Percentiles rank a stretch among this genome's conserved stretches.
phyloP scores from a whole-genome alignment of 148 eudicot genomes.

The Rhododendron molle region DNA sequence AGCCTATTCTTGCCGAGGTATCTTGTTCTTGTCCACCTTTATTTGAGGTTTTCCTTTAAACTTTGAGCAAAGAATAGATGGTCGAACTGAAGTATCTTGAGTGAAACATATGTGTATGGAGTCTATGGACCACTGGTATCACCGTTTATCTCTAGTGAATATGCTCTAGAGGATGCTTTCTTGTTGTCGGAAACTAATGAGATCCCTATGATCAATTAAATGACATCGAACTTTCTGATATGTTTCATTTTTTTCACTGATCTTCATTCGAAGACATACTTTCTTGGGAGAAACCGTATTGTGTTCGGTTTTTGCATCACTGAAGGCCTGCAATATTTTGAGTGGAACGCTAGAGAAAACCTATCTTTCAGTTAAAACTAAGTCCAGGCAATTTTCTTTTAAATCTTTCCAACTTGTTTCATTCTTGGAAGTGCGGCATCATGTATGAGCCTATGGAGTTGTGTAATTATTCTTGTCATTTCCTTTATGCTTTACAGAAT shows the following conservation, averaged over 20 bases:
- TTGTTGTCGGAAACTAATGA: background rate
- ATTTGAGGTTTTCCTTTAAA: background rate
- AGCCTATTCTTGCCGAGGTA: too few relatives aligned
- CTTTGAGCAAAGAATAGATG: background rate
- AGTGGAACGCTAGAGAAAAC: background rate
- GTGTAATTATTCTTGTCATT: background rate
- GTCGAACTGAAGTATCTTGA: background rate
- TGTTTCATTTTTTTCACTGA: background rate
- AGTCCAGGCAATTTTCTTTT: background rate
- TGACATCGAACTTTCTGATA: background rate
- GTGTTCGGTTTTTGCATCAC: background rate
- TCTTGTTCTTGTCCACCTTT: background rate
- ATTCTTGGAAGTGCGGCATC: background rate
- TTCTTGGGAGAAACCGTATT: background rate
- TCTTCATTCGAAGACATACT: background rate
- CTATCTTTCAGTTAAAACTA: background rate
- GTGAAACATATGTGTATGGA: background rate
- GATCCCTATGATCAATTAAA: background rate
- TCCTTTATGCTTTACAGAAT: background rate
- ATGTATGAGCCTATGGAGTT: background rate
- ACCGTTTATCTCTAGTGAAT: background rate
- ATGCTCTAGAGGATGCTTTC: background rate
- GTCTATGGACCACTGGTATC: background rate
- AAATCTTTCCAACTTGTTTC: background rate
- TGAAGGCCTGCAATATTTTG: background rate